phyloP scores from a whole-genome alignment of 306 rosid species.

The Ziziphus jujuba region DNA sequence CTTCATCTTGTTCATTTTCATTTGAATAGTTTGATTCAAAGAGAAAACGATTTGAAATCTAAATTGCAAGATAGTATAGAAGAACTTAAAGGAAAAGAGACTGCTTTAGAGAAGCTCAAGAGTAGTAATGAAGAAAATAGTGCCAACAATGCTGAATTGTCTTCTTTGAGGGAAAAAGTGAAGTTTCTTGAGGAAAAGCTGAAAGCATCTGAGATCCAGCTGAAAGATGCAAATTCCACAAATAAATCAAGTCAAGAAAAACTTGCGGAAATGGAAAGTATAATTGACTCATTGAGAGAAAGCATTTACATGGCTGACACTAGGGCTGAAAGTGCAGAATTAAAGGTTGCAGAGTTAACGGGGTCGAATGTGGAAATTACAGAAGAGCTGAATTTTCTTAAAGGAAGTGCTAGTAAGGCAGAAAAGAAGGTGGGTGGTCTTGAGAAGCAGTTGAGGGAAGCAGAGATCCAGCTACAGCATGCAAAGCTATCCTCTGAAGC shows the following conservation, averaged over 20 bases:
- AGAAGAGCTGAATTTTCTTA: constrained; percentile 82
- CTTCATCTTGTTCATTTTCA: constrained; percentile 71
- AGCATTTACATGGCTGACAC: constrained; percentile 53
- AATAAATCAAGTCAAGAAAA: constrained; percentile 55
- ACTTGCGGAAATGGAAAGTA: constrained; percentile 54
- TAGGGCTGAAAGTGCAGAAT: constrained; percentile 75
- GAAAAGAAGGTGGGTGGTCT: constrained; percentile 85
- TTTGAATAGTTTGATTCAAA: constrained; percentile 49
- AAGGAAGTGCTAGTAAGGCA: constrained; percentile 59
- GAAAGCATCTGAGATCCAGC: constrained; percentile 41
- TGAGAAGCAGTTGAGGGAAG: constrained; percentile 82
- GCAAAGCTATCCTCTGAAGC: constrained; percentile 86
- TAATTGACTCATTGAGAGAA: constrained; percentile 61
- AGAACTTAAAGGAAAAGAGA: constrained; percentile 55
- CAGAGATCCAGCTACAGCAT: constrained; percentile 76
- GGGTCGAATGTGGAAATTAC: constrained; percentile 84
- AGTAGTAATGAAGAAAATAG: constrained; percentile 32
- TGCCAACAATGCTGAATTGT: constrained; percentile 48
- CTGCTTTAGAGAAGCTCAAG: constrained; percentile 51
- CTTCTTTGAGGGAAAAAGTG: constrained; percentile 60
- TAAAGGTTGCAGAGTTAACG: constrained; percentile 67
- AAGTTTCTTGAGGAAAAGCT: constrained; percentile 47
- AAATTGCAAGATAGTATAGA: constrained; percentile 43
- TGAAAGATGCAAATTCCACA: constrained; percentile 40
- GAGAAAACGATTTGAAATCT: constrained; percentile 60